phyloP scores from a whole-genome alignment of 495 filamentous ascomycete species.

The Penicillium longicatenatum region DNA sequence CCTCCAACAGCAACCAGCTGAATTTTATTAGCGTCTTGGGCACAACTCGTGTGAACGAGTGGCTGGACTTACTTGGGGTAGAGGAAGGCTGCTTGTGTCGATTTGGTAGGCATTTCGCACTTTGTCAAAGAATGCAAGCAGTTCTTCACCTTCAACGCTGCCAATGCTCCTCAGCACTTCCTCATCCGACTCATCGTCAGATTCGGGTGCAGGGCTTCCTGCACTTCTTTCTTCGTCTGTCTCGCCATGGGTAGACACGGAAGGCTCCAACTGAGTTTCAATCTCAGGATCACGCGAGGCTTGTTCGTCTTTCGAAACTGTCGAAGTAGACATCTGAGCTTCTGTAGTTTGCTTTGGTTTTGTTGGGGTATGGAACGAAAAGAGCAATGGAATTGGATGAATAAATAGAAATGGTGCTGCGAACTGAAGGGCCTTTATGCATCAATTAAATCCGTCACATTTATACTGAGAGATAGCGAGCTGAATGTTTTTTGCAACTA shows the following conservation, averaged over 20 bases:
- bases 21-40: background rate
- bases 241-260: background rate
- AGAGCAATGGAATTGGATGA: too few species aligned
- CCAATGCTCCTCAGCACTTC: background rate
- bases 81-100: background rate
- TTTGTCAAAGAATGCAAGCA: background rate
- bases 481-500: too few species aligned
- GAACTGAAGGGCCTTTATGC: too few species aligned
- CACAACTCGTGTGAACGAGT: background rate
- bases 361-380: too few species aligned
- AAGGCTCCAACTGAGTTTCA: background rate
- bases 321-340: too few species aligned
- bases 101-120: background rate
- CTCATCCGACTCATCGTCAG: background rate
- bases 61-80: background rate
- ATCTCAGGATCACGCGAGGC: too few species aligned
- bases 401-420: too few species aligned
- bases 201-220: background rate
- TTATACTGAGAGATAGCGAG: too few species aligned
- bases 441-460: too few species aligned
- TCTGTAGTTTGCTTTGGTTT: too few species aligned
- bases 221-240: background rate
- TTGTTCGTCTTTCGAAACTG: too few species aligned
- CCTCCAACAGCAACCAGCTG: background rate
- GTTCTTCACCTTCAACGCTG: background rate